phyloP scores from a whole-genome alignment of 139 green algal genomes.

The Marvania coccoides region DNA sequence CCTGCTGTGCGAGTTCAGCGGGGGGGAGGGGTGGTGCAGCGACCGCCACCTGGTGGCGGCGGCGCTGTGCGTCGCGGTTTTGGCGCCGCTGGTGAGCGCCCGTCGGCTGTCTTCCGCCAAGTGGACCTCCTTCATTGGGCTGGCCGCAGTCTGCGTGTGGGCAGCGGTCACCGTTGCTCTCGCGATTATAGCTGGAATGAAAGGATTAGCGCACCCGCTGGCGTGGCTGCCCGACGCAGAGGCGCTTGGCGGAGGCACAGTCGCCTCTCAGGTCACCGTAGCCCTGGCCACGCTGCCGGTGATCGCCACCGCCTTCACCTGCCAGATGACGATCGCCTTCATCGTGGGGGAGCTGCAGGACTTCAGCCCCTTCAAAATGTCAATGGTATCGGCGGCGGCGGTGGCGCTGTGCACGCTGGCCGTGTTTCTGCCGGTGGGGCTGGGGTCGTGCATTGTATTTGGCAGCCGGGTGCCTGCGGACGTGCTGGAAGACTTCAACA shows the following conservation, averaged over 20 bases:
- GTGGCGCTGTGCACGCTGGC: slow-evolving; percentile 3
- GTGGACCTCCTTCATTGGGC: slow-evolving; percentile 1
- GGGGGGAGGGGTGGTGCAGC: not conserved
- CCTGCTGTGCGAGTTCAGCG: slow-evolving; percentile 13
- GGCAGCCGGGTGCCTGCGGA: slow-evolving; percentile 8
- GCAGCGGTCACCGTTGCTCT: slow-evolving; percentile 1
- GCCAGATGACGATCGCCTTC: slow-evolving; percentile 14
- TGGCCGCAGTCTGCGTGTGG: slow-evolving; percentile 5
- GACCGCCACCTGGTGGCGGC: not conserved
- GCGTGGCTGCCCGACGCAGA: slow-evolving; percentile 1
- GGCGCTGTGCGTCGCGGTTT: not conserved
- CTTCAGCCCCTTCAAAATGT: not conserved
- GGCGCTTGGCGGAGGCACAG: not conserved
- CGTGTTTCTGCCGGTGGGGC: slow-evolving; percentile 5
- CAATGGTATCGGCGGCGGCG: slow-evolving; percentile 1
- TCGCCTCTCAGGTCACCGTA: not conserved
- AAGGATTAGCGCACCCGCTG: not conserved
- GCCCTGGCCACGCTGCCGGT: slow-evolving; percentile 1
- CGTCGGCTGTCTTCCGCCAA: slow-evolving; percentile 16
- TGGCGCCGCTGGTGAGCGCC: slow-evolving; percentile 9
- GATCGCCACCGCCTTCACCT: slow-evolving; percentile 21
- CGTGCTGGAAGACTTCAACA: slow-evolving; percentile 20
- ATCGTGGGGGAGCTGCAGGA: slow-evolving; percentile 11
- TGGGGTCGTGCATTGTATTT: slow-evolving; percentile 9
- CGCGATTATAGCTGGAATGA: not conserved